phyloP scores from a whole-genome alignment of 2,329 filamentous ascomycete genomes.

The Xylariaceae sp. region DNA sequence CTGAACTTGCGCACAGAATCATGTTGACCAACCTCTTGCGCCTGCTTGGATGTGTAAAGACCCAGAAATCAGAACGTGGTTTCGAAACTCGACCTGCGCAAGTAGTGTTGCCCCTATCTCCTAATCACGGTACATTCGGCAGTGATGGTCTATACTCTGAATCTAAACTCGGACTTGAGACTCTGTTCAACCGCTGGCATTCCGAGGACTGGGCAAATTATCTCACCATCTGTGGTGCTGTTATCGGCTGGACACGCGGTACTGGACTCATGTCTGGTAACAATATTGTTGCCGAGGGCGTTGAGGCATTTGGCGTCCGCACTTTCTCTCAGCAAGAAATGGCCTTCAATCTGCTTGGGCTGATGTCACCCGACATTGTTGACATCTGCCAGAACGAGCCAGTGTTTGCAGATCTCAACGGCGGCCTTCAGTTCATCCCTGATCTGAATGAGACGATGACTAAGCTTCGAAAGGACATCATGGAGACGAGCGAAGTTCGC shows the following conservation, averaged over 20 bases:
- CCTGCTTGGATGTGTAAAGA: constrained; percentile 85
- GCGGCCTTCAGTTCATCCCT: constrained; percentile 94
- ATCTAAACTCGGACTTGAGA: constrained; percentile 95
- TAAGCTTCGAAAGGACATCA: constrained; percentile 88
- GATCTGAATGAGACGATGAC: constrained; percentile 95
- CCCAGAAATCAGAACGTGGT: constrained; percentile 80
- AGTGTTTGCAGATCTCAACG: constrained; percentile 95
- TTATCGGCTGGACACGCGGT: constrained; percentile 98
- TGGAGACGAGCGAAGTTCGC: constrained; percentile 90
- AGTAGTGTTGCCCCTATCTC: constrained; percentile 91
- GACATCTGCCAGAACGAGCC: constrained; percentile 95
- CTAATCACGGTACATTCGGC: constrained; percentile 97
- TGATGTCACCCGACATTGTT: constrained; percentile 92
- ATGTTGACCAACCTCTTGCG: constrained; percentile 97
- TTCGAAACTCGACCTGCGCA: constrained; percentile 96
- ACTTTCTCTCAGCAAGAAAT: constrained; percentile 99
- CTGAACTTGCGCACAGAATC: constrained; percentile 95
- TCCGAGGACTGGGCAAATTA: constrained; percentile 97
- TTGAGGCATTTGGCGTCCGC: constrained; percentile 93
- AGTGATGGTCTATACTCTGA: constrained; percentile 98
- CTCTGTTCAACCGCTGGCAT: constrained; percentile 97
- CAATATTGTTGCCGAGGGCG: constrained; percentile 94
- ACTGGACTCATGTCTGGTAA: constrained; percentile 98
- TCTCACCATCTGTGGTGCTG: constrained; percentile 95
- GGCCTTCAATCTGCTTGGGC: constrained; percentile 95